A percentile compares a stretch with the other conserved stretches of the same genome.
These are phyloP conservation scores for Coleophoma crateriformis DNA, from an alignment of 2,329 filamentous ascomycete genomes.

Conservation along the genomic window DNA sequence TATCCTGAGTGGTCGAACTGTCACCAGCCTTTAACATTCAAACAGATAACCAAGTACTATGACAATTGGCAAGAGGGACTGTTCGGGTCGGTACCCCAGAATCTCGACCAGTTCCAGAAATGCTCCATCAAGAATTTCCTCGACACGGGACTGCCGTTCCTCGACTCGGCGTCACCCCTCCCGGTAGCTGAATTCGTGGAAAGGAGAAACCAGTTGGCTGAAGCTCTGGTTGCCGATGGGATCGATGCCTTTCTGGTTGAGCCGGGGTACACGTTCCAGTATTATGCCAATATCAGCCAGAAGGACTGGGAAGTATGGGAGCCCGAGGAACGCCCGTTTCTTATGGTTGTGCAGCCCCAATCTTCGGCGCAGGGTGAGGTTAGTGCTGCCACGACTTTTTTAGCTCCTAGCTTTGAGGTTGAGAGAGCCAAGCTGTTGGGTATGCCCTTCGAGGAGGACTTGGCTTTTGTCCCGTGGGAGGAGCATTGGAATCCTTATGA, in stretches of 20 bases:
- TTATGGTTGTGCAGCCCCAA: constrained; percentile 52
- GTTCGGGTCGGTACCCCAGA: constrained; percentile 1
- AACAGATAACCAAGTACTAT: constrained; percentile 3
- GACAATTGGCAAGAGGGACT: neutral
- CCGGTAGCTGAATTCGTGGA: constrained; percentile 44
- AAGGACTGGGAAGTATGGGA: constrained; percentile 60
- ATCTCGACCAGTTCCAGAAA: constrained; percentile 27
- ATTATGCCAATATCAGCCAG: constrained; percentile 58
- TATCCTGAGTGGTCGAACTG: neutral
- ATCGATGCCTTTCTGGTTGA: constrained; percentile 57
- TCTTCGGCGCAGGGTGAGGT: constrained; percentile 32
- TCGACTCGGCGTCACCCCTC: constrained; percentile 42
- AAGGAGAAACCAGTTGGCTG: constrained; percentile 50
- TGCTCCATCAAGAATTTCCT: constrained; percentile 47
- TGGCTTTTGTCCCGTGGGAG: constrained; percentile 54
- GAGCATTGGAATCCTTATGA: constrained; percentile 60
- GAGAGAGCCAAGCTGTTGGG: constrained; percentile 51
- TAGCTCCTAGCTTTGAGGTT: constrained; percentile 56
- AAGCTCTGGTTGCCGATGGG: constrained; percentile 42
- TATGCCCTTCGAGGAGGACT: constrained; percentile 45
- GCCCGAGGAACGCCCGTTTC: constrained; percentile 57
- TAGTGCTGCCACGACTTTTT: constrained; percentile 49
- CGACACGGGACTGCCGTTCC: constrained; percentile 41
- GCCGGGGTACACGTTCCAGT: constrained; percentile 59
- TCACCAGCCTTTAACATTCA: neutral